Conservation (phyloP, 2,329 filamentous ascomycete species). For the Cladobotryum mycophilum region DNA sequence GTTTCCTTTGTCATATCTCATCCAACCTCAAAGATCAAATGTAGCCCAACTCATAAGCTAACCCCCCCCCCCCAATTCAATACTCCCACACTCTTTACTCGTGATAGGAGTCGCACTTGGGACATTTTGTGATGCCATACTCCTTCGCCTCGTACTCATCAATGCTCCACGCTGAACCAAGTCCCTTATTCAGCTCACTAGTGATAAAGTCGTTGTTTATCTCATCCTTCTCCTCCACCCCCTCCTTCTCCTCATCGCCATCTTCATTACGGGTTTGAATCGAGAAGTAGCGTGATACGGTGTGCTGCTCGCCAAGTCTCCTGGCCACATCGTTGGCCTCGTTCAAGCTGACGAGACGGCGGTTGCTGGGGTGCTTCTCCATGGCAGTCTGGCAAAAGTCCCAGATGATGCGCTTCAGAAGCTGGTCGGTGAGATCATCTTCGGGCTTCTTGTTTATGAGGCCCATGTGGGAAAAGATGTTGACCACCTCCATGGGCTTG, state of each 20-base stretch:
- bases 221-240: constrained; percentile 16
- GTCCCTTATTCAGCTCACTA: constrained; percentile 14
- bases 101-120: constrained; percentile 13
- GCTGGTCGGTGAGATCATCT: neutral
- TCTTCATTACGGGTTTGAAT: constrained; percentile 23
- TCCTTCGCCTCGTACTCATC: constrained; percentile 13
- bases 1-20: too few species aligned
- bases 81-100: neutral
- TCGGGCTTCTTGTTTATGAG: constrained; percentile 11
- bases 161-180: constrained; percentile 17
- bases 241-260: constrained; percentile 20
- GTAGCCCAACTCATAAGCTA: too few species aligned
- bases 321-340: constrained; percentile 55
- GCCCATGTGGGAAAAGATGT: constrained; percentile 23
- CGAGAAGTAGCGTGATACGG: constrained; percentile 31
- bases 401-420: constrained; percentile 23
- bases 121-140: constrained; percentile 11
- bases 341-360: constrained; percentile 47
- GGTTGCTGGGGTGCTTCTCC: constrained; percentile 29
- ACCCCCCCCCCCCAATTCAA: too few species aligned
- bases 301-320: constrained; percentile 46
- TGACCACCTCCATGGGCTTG: constrained; percentile 17
- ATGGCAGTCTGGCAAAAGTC: constrained; percentile 29
- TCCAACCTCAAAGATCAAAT: too few species aligned
- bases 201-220: constrained; percentile 27